Evolutionary conservation across 2,329 filamentous ascomycete species (phyloP), one percentile per base, ranked within the genome.

Genomic region (Lasiodiplodia sp.): DNA sequence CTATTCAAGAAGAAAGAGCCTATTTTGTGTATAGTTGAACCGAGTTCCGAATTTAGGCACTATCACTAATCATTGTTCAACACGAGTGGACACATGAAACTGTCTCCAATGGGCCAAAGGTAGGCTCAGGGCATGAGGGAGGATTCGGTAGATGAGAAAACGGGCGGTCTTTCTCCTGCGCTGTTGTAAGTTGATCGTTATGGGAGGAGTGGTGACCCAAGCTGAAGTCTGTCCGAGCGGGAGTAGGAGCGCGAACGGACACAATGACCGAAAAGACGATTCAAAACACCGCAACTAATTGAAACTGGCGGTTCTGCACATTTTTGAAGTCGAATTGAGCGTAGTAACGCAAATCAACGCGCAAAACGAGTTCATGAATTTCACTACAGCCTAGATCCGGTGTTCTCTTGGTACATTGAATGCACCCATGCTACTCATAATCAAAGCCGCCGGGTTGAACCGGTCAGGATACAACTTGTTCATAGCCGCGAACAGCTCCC

Each of bases 401-500:
- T 56, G 37, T 6, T 49, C 52, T 25, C 38, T 57, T 16, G 37
- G 25, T 16, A n/a, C 34, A 38, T 38, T 58, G 23, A 69, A 69
- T 4, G 21, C 64, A 2, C 21, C 65, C 44, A 62, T 44, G 40
- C 47, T 40, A 12, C 71, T 67, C n/a, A 69, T 58, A 37, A 62
- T 64, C 11, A 71, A 64, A 5, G 65, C 65, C 11, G 52, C 40
- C 6, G 67, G 67, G 47, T 73, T 71, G 44, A 71, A 70, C 11
- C 72, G 66, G 49, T 69, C 53, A 0, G 72, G 71, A 53, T 70
- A 72, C 47, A 67, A 4, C n/a, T 69, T 60, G 28, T 67, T 51
- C 71, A 73, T 73, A 11, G 57, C 49, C 10, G 49, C 31, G 23
- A 56, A 67, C 0, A 72, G 23, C 64, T 72, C 70, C 38, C 67